These are phyloP conservation scores for Onygenales sp. DNA, from an alignment of 2,329 filamentous ascomycete species.

Conservation along the genomic window DNA sequence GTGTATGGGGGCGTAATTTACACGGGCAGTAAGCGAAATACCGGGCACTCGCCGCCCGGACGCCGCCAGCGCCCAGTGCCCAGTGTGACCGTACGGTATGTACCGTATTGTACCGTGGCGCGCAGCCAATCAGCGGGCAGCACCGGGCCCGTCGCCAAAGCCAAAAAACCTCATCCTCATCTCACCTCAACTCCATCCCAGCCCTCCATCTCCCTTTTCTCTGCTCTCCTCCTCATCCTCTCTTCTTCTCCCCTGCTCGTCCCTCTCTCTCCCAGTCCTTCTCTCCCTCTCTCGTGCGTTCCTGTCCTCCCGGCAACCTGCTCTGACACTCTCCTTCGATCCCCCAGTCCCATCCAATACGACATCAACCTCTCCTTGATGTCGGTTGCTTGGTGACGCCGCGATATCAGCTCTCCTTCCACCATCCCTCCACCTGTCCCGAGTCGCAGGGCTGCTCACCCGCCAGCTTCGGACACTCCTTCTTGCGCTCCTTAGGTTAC, in stretches of 20 bases:
- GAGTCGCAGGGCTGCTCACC: neutral
- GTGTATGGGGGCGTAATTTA: neutral
- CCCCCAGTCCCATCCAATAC: neutral
- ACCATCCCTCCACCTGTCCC: neutral
- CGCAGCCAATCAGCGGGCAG: slow-evolving; percentile 1
- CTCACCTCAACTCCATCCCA: slow-evolving; percentile 7
- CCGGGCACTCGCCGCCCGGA: neutral
- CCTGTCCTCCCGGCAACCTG: slow-evolving; percentile 10
- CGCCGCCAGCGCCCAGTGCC: neutral
- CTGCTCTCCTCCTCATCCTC: slow-evolving; percentile 2
- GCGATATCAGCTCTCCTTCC: neutral
- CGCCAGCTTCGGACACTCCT: slow-evolving; percentile 10
- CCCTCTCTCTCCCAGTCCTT: slow-evolving; percentile 9
- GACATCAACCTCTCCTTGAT: slow-evolving; percentile 1
- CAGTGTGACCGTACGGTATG: neutral
- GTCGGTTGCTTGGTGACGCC: neutral
- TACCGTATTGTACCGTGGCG: slow-evolving; percentile 3
- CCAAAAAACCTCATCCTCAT: slow-evolving; percentile 8
- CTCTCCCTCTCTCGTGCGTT: slow-evolving; percentile 15
- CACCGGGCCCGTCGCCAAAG: slow-evolving; percentile 5
- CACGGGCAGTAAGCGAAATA: neutral
- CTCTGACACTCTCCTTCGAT: neutral
- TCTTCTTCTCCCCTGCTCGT: slow-evolving; percentile 10
- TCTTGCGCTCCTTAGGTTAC: slow-evolving; percentile 9
- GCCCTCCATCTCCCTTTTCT: slow-evolving; percentile 3